phyloP scores from a whole-genome alignment of 2,329 filamentous ascomycete species.

The Phialocephala sp. region DNA sequence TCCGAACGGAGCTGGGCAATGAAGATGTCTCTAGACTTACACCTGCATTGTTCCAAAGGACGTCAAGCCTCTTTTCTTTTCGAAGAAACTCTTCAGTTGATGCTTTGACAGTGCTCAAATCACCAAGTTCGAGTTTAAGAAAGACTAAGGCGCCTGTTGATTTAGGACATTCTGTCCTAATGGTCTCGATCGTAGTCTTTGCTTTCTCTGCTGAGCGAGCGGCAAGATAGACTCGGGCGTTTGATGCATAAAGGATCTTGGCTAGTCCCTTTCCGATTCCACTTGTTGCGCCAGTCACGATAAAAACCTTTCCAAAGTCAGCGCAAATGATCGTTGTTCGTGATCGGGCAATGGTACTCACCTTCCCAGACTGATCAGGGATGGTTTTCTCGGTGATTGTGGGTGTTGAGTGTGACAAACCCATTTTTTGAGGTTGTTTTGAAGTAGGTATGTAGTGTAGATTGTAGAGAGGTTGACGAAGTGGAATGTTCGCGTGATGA shows the following conservation, averaged over 20 bases:
- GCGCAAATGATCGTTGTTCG: not conserved
- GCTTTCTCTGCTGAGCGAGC: conserved; percentile 48
- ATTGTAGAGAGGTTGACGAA: not conserved
- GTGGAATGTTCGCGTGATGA: conserved; percentile 2
- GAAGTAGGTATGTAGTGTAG: not conserved
- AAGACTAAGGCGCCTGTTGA: conserved; percentile 45
- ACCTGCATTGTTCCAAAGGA: conserved; percentile 48
- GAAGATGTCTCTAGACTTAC: not conserved
- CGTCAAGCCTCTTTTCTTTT: conserved; percentile 46
- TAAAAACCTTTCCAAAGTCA: conserved; percentile 36
- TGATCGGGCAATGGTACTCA: not conserved
- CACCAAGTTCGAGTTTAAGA: conserved; percentile 46
- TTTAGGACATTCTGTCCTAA: conserved; percentile 39
- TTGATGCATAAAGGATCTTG: conserved; percentile 46
- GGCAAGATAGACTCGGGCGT: conserved; percentile 50
- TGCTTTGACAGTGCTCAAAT: conserved; percentile 46
- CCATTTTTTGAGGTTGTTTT: not conserved
- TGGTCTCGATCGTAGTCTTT: conserved; percentile 44
- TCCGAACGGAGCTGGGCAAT: too few relatives aligned
- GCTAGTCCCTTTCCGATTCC: conserved; percentile 47
- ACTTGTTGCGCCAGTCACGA: conserved; percentile 45
- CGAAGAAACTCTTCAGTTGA: conserved; percentile 44
- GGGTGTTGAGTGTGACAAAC: conserved; percentile 11
- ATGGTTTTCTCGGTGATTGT: conserved; percentile 21
- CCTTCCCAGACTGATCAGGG: conserved; percentile 22